Evolutionary conservation across 1,284 basidiomycete genomes (phyloP).

Genomic region (Xerocomus nothofagi): DNA sequence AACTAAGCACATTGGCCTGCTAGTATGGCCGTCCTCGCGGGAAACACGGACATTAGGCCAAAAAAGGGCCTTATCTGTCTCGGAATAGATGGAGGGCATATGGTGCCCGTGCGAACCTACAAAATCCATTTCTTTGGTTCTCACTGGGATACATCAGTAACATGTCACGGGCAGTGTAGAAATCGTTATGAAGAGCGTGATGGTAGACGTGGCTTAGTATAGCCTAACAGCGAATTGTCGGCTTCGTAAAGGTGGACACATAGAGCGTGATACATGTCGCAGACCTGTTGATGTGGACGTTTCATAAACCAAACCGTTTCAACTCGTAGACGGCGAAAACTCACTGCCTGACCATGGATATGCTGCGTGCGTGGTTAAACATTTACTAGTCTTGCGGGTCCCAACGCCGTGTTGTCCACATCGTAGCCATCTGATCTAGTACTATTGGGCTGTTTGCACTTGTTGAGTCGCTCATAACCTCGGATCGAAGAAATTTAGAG

Average conservation of each 20-base stretch:
- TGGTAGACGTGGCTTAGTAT: slow-evolving; percentile 99
- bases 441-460: slow-evolving; percentile 15
- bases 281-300: too few relatives aligned
- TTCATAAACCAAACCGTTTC: too few relatives aligned
- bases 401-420: too few relatives aligned
- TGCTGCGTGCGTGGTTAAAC: too few relatives aligned
- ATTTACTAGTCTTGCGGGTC: too few relatives aligned
- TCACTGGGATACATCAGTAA: slow-evolving; percentile 99
- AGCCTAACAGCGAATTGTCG: slow-evolving; percentile 84
- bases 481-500: slow-evolving; percentile 12
- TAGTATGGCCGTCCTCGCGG: too few relatives aligned
- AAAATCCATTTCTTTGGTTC: too few relatives aligned
- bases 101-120: slow-evolving; percentile 5
- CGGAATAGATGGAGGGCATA: slow-evolving; percentile 5
- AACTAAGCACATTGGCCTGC: not conserved
- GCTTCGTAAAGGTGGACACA: slow-evolving; percentile 95
- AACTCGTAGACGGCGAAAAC: too few relatives aligned
- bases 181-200: slow-evolving; percentile 95
- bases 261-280: too few relatives aligned
- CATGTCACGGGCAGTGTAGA: slow-evolving; percentile 97
- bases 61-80: not conserved
- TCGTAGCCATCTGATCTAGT: too few relatives aligned
- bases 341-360: too few relatives aligned
- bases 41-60: too few relatives aligned
- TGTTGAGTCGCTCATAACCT: slow-evolving; percentile 17